Evolutionary conservation across 805 yeast species (phyloP).

Genomic region (Vanderwaltozyma verrucispora): DNA sequence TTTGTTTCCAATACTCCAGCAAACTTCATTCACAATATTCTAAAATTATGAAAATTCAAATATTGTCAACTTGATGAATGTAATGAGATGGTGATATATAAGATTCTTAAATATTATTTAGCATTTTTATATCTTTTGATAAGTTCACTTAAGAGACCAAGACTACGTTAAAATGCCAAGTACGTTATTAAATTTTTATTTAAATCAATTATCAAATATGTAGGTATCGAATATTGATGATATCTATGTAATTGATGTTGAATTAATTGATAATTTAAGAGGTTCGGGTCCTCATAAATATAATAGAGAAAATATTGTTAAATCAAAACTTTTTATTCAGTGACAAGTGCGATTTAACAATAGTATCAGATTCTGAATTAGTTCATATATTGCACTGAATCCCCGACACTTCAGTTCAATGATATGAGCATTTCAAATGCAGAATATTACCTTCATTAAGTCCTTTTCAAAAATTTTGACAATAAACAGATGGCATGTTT

Average conservation of each 20-base stretch:
- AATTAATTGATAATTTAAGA: constrained; percentile 21
- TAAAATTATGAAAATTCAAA: too few relatives aligned
- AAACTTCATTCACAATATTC: too few relatives aligned
- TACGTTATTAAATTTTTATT: constrained; percentile 5
- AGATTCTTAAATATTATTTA: background rate
- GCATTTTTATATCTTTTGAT: too few relatives aligned
- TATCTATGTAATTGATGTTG: background rate
- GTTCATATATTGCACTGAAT: constrained; percentile 43
- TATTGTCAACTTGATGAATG: too few relatives aligned
- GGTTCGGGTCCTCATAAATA: constrained; percentile 62
- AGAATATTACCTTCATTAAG: background rate
- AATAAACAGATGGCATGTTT: too few relatives aligned
- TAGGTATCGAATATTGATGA: background rate
- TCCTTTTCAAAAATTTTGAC: background rate
- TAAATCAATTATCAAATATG: background rate
- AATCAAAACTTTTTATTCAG: too few relatives aligned
- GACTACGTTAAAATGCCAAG: constrained; percentile 12
- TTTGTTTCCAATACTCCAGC: too few relatives aligned
- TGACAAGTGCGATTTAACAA: too few relatives aligned
- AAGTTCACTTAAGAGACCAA: too few relatives aligned
- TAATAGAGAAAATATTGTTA: constrained; percentile 2
- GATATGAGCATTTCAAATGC: background rate
- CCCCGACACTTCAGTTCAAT: constrained; percentile 73
- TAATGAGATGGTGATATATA: too few relatives aligned
- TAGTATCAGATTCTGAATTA: too few relatives aligned